Evolutionary conservation across 805 yeast genomes (phyloP).

Genomic region (Metschnikowia aberdeeniae): DNA sequence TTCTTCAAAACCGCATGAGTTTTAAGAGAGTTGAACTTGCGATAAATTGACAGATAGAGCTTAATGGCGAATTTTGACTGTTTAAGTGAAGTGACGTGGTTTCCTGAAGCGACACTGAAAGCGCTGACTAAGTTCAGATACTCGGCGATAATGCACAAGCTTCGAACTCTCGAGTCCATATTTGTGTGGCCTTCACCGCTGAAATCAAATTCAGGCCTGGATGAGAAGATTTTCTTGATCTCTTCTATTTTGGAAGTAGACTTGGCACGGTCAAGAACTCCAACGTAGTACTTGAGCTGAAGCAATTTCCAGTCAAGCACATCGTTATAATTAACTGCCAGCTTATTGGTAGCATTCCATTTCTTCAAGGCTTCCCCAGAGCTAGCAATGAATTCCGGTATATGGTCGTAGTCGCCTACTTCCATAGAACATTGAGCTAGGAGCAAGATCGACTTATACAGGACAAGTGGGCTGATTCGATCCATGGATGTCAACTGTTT

Average conservation of each 20-base stretch:
- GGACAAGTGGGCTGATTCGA: neutral
- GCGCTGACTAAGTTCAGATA: slow-evolving; percentile 32
- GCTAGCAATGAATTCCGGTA: slow-evolving; percentile 16
- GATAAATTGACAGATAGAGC: slow-evolving; percentile 49
- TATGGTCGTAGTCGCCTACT: slow-evolving; percentile 1
- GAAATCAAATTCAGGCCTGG: slow-evolving; percentile 29
- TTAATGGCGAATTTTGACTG: slow-evolving; percentile 49
- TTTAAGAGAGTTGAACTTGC: slow-evolving; percentile 28
- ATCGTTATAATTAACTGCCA: slow-evolving; percentile 9
- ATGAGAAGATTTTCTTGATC: slow-evolving; percentile 20
- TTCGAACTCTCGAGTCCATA: slow-evolving; percentile 21
- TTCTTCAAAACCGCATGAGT: slow-evolving; percentile 29
- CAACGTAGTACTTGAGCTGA: slow-evolving; percentile 28
- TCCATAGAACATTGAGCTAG: slow-evolving; percentile 6
- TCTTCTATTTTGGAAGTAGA: slow-evolving; percentile 24
- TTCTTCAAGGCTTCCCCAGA: slow-evolving; percentile 11
- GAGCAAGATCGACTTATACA: slow-evolving; percentile 5
- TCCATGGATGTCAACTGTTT: neutral
- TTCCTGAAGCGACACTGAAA: slow-evolving; percentile 17
- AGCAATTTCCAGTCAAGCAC: slow-evolving; percentile 25
- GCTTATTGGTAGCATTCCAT: neutral
- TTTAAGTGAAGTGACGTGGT: slow-evolving; percentile 27
- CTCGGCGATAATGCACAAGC: slow-evolving; percentile 29
- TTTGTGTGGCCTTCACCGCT: slow-evolving; percentile 10
- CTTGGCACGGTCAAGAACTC: slow-evolving; percentile 14